Evolutionary conservation across 768 basidiomycete species (phyloP), one percentile per base, ranked within the genome.

Genomic region (Hericium erinaceus): DNA sequence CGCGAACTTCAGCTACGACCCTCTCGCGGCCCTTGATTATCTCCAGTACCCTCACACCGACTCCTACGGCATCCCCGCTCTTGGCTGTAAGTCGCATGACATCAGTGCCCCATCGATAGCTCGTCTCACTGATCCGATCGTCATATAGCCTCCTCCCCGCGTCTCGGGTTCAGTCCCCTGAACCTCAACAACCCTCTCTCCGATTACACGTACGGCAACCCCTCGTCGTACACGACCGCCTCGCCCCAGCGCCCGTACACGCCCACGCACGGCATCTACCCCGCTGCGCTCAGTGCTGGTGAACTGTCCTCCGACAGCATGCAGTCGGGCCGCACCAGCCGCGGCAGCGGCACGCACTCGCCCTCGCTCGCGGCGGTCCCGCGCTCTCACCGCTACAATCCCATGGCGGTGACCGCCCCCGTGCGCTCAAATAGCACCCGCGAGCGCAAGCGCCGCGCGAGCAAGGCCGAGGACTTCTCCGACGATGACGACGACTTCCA

Each of bases 401-500:
- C 89, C 4, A 82, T 90, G 60, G 67, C 61, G 18, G 58, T 68
- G 56, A 61, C 69, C 64, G 73, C 79, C 57, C 75, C 80, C 15
- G 73, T 82, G 48, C 76, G 80, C 53, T 18, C 49, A 6, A 33
- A 24, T 20, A 75, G 83, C 57, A 74, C 84, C 39, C 80, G 68
- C 57, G 65, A 67, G 63, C 65, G 64, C 62, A 70, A 69, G 69
- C 69, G 69, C 78, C 71, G 76, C 74, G 56, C 71, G 64, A 67
- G 73, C 74, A 65, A 71, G 69, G 51, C 78, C 64, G 74, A 75
- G 65, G 81, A 85, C 65, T 85, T 89, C 20, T 83, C 83, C 46
- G 85, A 89, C 65, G 86, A 89, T 51, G 80, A 80, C 57, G 89
- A 87, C 58, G 87, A 89, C 63, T 88, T 87, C 77, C 80, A 82